These are phyloP conservation scores for Lentinus brumalis DNA, from an alignment of 768 basidiomycete genomes.

Conservation along the genomic window DNA sequence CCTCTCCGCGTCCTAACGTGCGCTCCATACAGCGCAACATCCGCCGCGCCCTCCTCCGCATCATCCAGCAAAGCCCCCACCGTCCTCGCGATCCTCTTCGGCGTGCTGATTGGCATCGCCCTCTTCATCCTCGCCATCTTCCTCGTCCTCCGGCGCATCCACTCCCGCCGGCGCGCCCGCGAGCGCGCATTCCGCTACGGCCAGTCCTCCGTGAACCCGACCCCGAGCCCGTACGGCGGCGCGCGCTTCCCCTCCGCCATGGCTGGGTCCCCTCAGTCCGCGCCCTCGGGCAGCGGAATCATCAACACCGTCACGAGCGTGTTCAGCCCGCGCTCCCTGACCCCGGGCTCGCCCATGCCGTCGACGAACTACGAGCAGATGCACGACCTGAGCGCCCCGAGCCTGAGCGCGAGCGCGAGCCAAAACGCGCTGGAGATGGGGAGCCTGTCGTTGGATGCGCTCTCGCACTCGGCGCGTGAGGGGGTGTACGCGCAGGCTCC, in stretches of 20 bases:
- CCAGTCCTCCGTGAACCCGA: constrained; percentile 16
- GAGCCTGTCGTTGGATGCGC: constrained; percentile 1
- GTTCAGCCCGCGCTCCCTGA: too few relatives aligned
- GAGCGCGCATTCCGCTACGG: constrained; percentile 27
- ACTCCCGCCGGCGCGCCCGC: constrained; percentile 17
- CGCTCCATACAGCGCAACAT: background rate
- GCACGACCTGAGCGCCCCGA: constrained; percentile 1
- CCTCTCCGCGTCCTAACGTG: background rate
- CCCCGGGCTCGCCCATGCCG: background rate
- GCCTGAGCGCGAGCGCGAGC: background rate
- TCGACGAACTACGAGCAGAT: background rate
- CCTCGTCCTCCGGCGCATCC: constrained; percentile 19
- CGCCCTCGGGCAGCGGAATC: background rate
- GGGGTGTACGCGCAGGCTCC: background rate
- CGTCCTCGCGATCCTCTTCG: constrained; percentile 24
- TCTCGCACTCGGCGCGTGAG: background rate
- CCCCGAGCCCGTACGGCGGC: background rate
- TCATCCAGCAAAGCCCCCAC: constrained; percentile 7
- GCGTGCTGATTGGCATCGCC: constrained; percentile 22
- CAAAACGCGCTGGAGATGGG: constrained; percentile 3
- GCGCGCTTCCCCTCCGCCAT: background rate
- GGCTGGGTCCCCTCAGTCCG: background rate
- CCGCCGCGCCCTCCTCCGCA: constrained; percentile 8
- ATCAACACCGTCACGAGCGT: too few relatives aligned
- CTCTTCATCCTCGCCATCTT: constrained; percentile 17